Evolutionary conservation across 768 basidiomycete species (phyloP).

Genomic region (Hericium erinaceus): DNA sequence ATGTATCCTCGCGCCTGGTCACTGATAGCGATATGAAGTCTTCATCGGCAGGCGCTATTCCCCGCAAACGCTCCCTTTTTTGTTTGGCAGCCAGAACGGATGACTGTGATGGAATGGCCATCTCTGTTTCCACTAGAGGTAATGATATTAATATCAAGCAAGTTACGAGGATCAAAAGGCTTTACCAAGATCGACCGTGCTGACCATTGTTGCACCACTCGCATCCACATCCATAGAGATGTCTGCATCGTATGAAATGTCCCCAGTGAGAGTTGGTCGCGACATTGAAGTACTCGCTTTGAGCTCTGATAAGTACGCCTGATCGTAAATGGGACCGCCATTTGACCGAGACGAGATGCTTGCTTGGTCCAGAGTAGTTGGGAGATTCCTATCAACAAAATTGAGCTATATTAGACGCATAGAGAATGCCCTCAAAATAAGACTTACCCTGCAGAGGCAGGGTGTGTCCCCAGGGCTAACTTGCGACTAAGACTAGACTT

Average conservation of each 20-base stretch:
- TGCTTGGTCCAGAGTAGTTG: slow-evolving; percentile 5
- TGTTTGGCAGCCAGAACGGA: slow-evolving; percentile 68
- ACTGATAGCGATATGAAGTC: slow-evolving; percentile 79
- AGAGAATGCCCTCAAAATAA: background rate
- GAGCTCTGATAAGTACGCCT: slow-evolving; percentile 65
- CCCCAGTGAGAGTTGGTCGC: slow-evolving; percentile 33
- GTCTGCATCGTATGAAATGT: slow-evolving; percentile 37
- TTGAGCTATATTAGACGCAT: background rate
- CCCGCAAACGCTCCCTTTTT: slow-evolving; percentile 59
- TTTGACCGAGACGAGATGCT: slow-evolving; percentile 25
- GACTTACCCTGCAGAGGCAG: slow-evolving; percentile 24
- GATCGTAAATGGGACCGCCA: slow-evolving; percentile 57
- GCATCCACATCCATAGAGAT: slow-evolving; percentile 37
- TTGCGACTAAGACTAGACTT: slow-evolving; percentile 72
- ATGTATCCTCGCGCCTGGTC: slow-evolving; percentile 39
- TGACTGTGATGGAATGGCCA: slow-evolving; percentile 60
- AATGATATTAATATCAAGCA: background rate
- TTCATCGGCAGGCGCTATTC: slow-evolving; percentile 36
- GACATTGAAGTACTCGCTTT: slow-evolving; percentile 66
- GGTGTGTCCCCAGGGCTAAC: slow-evolving; percentile 44
- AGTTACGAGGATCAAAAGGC: background rate
- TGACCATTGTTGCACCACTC: slow-evolving; percentile 7
- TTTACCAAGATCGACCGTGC: slow-evolving; percentile 3
- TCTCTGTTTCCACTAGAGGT: slow-evolving; percentile 28
- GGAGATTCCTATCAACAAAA: background rate